Conservation (phyloP, 2,329 filamentous ascomycete species). For the Fusarium sulawesiense region DNA sequence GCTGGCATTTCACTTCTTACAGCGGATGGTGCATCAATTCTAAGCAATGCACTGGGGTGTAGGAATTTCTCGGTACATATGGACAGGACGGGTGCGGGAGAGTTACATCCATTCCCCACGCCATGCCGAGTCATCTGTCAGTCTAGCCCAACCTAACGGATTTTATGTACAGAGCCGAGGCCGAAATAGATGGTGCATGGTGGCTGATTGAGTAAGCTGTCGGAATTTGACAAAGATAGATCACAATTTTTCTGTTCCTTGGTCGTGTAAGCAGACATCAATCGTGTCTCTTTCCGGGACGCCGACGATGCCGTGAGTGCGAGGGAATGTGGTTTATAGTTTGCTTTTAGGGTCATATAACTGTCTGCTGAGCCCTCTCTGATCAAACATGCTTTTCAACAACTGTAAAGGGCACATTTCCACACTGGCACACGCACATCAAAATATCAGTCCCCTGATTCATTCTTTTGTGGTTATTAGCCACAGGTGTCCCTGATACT, state of each 20-base stretch:
- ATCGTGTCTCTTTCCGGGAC: conserved; percentile 6
- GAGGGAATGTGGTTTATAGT: not conserved
- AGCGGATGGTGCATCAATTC: not conserved
- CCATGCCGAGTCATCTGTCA: conserved; percentile 34
- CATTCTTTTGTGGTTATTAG: not conserved
- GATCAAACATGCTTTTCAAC: not conserved
- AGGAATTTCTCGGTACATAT: conserved; percentile 19
- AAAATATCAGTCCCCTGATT: not conserved
- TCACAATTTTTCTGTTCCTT: conserved; percentile 7
- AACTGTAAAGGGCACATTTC: not conserved
- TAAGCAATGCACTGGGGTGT: not conserved
- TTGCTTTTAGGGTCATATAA: conserved; percentile 20
- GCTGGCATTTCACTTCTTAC: not conserved
- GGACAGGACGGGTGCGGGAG: not conserved
- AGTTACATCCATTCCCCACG: conserved; percentile 25
- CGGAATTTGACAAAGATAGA: conserved; percentile 15
- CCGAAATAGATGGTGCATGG: conserved; percentile 23
- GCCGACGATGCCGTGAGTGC: conserved; percentile 22
- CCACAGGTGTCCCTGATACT: conserved; percentile 19
- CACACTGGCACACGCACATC: not conserved
- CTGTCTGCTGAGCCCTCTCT: conserved; percentile 8
- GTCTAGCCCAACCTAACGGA: conserved; percentile 17
- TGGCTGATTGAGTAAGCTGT: conserved; percentile 31
- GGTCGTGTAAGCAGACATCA: conserved; percentile 25
- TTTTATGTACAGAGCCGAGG: conserved; percentile 28